Base-by-base conservation (phyloP, 148 eudicot species). In the Camellia sinensis region DNA sequence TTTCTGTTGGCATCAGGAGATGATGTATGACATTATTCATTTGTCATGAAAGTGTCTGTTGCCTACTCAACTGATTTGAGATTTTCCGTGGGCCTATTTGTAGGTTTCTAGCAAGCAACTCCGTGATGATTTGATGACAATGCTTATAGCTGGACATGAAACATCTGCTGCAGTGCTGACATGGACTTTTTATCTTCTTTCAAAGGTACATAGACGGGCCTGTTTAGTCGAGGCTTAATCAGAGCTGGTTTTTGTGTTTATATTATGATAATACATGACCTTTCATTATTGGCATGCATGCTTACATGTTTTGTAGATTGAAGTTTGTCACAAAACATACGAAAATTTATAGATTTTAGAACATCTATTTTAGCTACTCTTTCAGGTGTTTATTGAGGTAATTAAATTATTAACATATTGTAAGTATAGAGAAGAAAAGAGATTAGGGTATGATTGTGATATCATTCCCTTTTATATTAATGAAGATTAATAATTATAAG, bases 121-220 rank as follows among this genome's bases (percentile, higher is more conserved):
- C 41, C 98, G 98, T 56, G 99, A 96, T 86, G 99, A 96, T 86
- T 84, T 96, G 78, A 96, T 96, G 99, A 96, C 99, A 69, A 78
- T 96, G 88, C 90, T 96, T 78, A 96, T 96, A 82, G 99, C 99
- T 87, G 99, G 99, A 79, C 99, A 96, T 87, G 99, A 96, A 91
- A 96, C 99, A 67, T 93, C 99, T 11, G 99, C 99, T 46, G 99
- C 99, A 68, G 94, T 96, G 64, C 85, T 96, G 80, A 96, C 99
- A 67, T 96, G 99, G 99, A 96, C 99, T 13, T 96, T 96, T 84
- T 93, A 91, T 88, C 99, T 96, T 83, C 92, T 96, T 74, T 88
- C 98, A 72, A 88, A 87, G 95, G 99, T 93, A 83, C 15, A 56
- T 17, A 29, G 21, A 37, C 13, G 45, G 76, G 13, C 45, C 46